phyloP scores from a whole-genome alignment of 768 basidiomycete species.

The Suillus lakei region DNA sequence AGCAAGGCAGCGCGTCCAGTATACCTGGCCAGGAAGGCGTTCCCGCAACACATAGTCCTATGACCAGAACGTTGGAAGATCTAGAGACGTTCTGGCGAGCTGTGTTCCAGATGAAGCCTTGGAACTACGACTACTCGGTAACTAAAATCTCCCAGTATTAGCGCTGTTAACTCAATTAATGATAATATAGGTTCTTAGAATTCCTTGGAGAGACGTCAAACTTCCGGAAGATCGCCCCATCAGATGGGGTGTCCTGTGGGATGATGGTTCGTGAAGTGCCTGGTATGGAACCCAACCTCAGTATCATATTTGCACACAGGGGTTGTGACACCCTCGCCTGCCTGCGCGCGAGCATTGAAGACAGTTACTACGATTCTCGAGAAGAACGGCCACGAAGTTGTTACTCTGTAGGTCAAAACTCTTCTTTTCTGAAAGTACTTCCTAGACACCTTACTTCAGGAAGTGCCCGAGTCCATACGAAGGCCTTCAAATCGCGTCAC shows the following conservation, averaged over 20 bases:
- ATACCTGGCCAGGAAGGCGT: conserved; percentile 64
- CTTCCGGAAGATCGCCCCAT: conserved; percentile 52
- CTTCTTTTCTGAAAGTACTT: background rate
- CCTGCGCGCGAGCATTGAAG: conserved; percentile 58
- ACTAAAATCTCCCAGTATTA: conserved; percentile 9
- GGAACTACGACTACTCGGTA: conserved; percentile 65
- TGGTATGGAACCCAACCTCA: background rate
- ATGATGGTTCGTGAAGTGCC: conserved; percentile 50
- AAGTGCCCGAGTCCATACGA: conserved; percentile 53
- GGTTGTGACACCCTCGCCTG: conserved; percentile 61
- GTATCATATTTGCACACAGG: conserved; percentile 41
- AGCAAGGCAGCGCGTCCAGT: conserved; percentile 49
- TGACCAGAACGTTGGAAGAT: conserved; percentile 66
- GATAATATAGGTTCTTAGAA: conserved; percentile 31
- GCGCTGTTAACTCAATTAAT: background rate
- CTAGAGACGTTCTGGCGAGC: conserved; percentile 69
- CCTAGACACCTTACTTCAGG: conserved; percentile 15
- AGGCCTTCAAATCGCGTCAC: conserved; percentile 55
- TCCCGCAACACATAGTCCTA: conserved; percentile 57
- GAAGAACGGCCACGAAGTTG: conserved; percentile 52
- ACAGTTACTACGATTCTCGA: conserved; percentile 48
- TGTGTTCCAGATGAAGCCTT: conserved; percentile 62
- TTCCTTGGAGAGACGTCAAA: conserved; percentile 44
- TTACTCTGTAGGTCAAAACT: conserved; percentile 52
- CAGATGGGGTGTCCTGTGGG: conserved; percentile 68